Percentiles rank a stretch among this genome's conserved stretches.
Evolutionary conservation across 148 eudicot genomes (phyloP).

Genomic region (Oxyria digyna): DNA sequence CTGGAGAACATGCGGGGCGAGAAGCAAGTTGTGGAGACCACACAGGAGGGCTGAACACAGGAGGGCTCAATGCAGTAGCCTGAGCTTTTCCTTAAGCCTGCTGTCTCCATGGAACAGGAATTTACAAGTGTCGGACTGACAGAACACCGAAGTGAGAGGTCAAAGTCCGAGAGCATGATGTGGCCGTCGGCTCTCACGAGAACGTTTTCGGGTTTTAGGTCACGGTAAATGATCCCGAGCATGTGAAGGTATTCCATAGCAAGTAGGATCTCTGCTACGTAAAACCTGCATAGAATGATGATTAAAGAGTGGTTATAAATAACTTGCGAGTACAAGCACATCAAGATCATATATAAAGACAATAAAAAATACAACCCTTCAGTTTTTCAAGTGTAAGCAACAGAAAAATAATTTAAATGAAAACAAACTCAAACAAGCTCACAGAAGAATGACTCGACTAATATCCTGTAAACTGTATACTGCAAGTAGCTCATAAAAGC

Average conservation of each 20-base stretch:
- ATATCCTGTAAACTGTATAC: background rate
- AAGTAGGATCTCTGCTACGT: conserved; percentile 83
- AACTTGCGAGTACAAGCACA: background rate
- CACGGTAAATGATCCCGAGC: conserved; percentile 93
- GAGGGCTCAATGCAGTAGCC: conserved; percentile 64
- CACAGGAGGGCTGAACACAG: conserved; percentile 53
- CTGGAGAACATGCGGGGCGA: conserved; percentile 34
- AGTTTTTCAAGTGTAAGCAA: background rate
- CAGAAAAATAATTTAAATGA: background rate
- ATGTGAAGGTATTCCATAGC: conserved; percentile 91
- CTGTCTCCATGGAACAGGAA: conserved; percentile 30
- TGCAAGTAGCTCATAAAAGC: background rate
- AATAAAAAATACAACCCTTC: background rate
- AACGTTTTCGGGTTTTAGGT: conserved; percentile 89
- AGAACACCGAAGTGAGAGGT: conserved; percentile 84
- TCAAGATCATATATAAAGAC: background rate
- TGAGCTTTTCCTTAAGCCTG: conserved; percentile 29
- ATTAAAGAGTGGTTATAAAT: conserved; percentile 10
- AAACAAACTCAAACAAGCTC: background rate
- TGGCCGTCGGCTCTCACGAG: conserved; percentile 93
- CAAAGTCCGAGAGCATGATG: conserved; percentile 90
- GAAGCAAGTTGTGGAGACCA: conserved; percentile 70
- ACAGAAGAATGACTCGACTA: background rate
- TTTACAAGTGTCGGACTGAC: conserved; percentile 79
- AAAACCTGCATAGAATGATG: conserved; percentile 77